Conservation (phyloP, 1,284 basidiomycete genomes). For the Kalmanozyma brasiliensis region DNA sequence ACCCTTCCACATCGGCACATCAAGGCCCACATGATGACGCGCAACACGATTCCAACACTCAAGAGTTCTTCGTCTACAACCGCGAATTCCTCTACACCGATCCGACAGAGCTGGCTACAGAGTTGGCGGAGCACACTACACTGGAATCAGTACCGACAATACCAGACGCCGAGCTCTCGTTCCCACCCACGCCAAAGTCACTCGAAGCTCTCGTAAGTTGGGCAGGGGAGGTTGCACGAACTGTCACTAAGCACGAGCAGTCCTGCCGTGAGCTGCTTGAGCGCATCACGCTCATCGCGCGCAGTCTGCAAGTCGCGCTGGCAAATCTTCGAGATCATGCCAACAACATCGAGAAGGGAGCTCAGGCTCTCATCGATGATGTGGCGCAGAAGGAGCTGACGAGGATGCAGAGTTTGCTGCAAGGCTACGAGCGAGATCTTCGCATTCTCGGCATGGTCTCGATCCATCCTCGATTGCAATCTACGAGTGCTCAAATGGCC, state of each 20-base stretch:
- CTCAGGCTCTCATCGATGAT: constrained; percentile 43
- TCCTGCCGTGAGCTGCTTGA: constrained; percentile 32
- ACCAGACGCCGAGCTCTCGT: constrained; percentile 40
- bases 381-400: constrained; percentile 52
- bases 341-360: constrained; percentile 50
- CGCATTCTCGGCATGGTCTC: constrained; percentile 55
- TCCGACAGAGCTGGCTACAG: constrained; percentile 50
- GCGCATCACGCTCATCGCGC: constrained; percentile 48
- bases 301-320: constrained; percentile 59
- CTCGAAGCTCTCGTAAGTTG: constrained; percentile 53
- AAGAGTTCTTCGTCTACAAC: constrained; percentile 65
- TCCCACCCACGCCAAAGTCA: constrained; percentile 55
- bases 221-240: constrained; percentile 32
- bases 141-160: constrained; percentile 27
- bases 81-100: constrained; percentile 64
- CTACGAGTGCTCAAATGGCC: constrained; percentile 18
- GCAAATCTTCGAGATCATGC: constrained; percentile 61
- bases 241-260: constrained; percentile 12
- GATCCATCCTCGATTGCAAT: constrained; percentile 56
- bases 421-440: constrained; percentile 59
- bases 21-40: constrained; percentile 1
- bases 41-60: constrained; percentile 7
- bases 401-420: constrained; percentile 58
- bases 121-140: constrained; percentile 47
- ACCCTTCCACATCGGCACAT: constrained; percentile 12